These are phyloP conservation scores for Plenodomus lindquistii DNA, from an alignment of 2,329 filamentous ascomycete species.

Conservation along the genomic window DNA sequence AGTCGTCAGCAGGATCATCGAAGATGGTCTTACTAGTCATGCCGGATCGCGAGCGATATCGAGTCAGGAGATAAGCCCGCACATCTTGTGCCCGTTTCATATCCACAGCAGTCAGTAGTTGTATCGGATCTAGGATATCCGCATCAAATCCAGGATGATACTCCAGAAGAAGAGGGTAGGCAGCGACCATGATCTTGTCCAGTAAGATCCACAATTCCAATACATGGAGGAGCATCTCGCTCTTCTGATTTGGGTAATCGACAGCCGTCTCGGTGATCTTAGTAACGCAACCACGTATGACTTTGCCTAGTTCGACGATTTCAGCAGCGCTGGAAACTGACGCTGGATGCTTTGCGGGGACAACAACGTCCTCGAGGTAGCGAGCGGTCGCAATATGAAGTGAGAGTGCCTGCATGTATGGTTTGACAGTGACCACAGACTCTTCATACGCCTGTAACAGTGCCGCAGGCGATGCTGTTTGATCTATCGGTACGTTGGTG, in stretches of 20 bases:
- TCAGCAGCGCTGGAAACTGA: background rate
- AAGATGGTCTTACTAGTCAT: slow-evolving; percentile 51
- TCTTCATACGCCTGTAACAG: slow-evolving; percentile 19
- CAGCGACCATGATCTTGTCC: slow-evolving; percentile 52
- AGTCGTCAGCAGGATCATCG: slow-evolving; percentile 47
- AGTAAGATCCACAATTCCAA: slow-evolving; percentile 63
- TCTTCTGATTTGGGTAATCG: slow-evolving; percentile 53
- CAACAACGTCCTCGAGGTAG: slow-evolving; percentile 19
- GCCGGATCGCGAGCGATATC: slow-evolving; percentile 30
- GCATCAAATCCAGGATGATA: slow-evolving; percentile 58
- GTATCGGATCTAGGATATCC: slow-evolving; percentile 59
- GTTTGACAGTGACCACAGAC: slow-evolving; percentile 13
- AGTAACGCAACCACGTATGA: slow-evolving; percentile 9
- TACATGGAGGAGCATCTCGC: slow-evolving; percentile 56
- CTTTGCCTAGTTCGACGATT: slow-evolving; percentile 44
- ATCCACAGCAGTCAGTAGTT: slow-evolving; percentile 52
- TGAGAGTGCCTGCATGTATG: slow-evolving; percentile 13
- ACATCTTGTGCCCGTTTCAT: slow-evolving; percentile 57
- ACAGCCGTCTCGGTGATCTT: slow-evolving; percentile 25
- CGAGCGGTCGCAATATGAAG: slow-evolving; percentile 14
- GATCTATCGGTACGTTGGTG: background rate
- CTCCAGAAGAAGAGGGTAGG: slow-evolving; percentile 54
- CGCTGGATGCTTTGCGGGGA: slow-evolving; percentile 35
- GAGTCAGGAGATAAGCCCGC: slow-evolving; percentile 53
- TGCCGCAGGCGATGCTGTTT: slow-evolving; percentile 7